Conservation (phyloP, 768 basidiomycete species). For the Mycena vitilis region DNA sequence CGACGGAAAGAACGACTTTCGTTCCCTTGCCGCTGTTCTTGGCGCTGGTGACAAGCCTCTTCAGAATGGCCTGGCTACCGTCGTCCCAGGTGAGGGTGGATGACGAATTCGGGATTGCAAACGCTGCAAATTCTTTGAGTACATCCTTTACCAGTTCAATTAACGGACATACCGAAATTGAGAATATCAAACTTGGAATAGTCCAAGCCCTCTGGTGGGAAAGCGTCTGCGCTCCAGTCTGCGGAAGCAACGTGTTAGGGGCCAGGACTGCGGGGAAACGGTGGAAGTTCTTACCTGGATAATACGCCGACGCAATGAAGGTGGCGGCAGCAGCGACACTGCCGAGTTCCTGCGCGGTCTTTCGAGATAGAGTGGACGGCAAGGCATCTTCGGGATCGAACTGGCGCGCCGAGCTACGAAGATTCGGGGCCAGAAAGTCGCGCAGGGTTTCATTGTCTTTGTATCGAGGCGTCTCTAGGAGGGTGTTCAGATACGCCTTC, state of each 20-base stretch:
- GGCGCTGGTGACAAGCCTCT: conserved; percentile 57
- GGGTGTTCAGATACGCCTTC: conserved; percentile 52
- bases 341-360: conserved; percentile 28
- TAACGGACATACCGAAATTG: conserved; percentile 46
- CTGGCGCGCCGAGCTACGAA: conserved; percentile 36
- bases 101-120: conserved; percentile 63
- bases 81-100: conserved; percentile 54
- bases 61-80: conserved; percentile 56
- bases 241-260: conserved; percentile 36
- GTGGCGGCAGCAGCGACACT: conserved; percentile 20
- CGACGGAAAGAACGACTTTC: conserved; percentile 65
- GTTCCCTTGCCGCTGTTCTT: conserved; percentile 60
- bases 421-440: conserved; percentile 52
- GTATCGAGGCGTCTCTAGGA: conserved; percentile 52
- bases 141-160: neutral
- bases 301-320: conserved; percentile 47
- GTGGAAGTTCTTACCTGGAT: conserved; percentile 45
- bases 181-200: conserved; percentile 65
- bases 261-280: conserved; percentile 21
- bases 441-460: conserved; percentile 47
- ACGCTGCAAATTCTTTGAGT: conserved; percentile 49
- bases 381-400: conserved; percentile 60
- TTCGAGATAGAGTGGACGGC: conserved; percentile 57
- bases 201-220: conserved; percentile 51
- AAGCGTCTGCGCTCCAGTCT: conserved; percentile 35